Conservation (phyloP, 1,284 basidiomycete genomes). For the Athelia psychrophila region DNA sequence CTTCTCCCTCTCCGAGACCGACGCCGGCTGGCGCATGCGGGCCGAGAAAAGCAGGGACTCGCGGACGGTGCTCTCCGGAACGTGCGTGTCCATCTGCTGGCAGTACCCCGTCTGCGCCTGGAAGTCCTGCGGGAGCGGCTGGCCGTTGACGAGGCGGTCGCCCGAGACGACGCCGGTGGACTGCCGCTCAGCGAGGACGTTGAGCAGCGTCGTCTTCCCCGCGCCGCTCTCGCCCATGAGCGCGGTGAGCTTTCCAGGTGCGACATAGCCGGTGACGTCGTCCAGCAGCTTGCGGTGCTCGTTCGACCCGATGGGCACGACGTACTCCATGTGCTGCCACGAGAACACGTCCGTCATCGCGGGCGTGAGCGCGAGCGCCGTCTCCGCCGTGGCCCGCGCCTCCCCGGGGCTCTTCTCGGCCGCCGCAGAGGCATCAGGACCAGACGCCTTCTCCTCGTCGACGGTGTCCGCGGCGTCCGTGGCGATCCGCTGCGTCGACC, state of each 20-base stretch:
- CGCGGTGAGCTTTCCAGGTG: constrained; percentile 75
- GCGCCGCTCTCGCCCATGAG: constrained; percentile 83
- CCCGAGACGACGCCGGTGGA: constrained; percentile 80
- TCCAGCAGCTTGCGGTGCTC: constrained; percentile 63
- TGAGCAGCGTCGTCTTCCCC: constrained; percentile 80
- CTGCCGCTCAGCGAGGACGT: constrained; percentile 81
- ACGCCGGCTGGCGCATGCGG: constrained; percentile 72
- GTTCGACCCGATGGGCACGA: constrained; percentile 55
- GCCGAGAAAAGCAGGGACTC: constrained; percentile 86
- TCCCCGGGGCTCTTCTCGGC: constrained; percentile 3
- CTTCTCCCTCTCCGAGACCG: constrained; percentile 70
- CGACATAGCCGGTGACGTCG: constrained; percentile 82
- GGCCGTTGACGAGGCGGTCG: constrained; percentile 77
- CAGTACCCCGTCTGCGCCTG: constrained; percentile 54
- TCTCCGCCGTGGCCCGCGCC: constrained; percentile 6
- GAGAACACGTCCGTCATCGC: constrained; percentile 50
- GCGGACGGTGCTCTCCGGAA: constrained; percentile 73
- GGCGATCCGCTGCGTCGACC: constrained; percentile 19
- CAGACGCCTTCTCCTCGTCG: constrained; percentile 26
- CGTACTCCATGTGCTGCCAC: constrained; percentile 62
- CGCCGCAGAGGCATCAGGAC: constrained; percentile 3
- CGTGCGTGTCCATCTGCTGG: constrained; percentile 65
- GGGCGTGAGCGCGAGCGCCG: constrained; percentile 17
- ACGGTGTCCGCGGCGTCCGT: constrained; percentile 5
- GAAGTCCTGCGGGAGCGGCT: constrained; percentile 70